Evolutionary conservation across 169 alveolate genomes (phyloP).

Genomic region (Eimeria praecox): DNA sequence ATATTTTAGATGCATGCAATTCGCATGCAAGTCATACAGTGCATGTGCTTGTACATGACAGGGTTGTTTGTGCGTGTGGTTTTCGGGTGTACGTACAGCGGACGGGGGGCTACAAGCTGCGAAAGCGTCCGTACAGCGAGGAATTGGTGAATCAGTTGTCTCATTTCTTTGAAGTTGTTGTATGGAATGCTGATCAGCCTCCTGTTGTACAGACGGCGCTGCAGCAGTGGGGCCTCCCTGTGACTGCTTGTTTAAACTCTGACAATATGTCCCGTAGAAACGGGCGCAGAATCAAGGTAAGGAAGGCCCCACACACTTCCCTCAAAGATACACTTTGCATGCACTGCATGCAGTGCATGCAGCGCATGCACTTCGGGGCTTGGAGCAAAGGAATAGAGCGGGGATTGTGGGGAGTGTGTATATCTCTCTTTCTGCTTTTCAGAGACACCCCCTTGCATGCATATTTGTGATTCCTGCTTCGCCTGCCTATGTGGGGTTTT

Average conservation of each 20-base stretch:
- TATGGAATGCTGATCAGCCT: slow-evolving; percentile 95
- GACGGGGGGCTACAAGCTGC: slow-evolving; percentile 92
- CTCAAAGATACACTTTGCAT: neutral
- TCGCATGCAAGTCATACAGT: neutral
- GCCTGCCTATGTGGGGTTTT: no score
- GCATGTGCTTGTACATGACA: neutral
- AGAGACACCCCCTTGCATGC: no score
- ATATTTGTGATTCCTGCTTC: no score
- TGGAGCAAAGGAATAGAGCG: neutral
- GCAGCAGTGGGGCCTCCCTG: slow-evolving; percentile 94
- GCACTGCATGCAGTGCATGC: slow-evolving; percentile 4
- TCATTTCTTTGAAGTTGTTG: slow-evolving; percentile 95
- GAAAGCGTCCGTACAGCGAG: slow-evolving; percentile 96
- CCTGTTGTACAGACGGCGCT: slow-evolving; percentile 94
- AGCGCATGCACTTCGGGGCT: neutral
- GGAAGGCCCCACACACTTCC: neutral
- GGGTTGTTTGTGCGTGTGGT: neutral
- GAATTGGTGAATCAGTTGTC: slow-evolving; percentile 91
- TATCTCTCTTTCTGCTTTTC: no score
- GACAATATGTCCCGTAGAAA: slow-evolving; percentile 90
- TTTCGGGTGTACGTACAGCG: neutral
- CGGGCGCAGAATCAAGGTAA: slow-evolving; percentile 83
- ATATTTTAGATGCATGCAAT: neutral
- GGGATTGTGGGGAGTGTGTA: neutral
- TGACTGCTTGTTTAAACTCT: slow-evolving; percentile 92